Base-by-base conservation (phyloP, 768 basidiomycete species). In the Lactifluus piperatus region DNA sequence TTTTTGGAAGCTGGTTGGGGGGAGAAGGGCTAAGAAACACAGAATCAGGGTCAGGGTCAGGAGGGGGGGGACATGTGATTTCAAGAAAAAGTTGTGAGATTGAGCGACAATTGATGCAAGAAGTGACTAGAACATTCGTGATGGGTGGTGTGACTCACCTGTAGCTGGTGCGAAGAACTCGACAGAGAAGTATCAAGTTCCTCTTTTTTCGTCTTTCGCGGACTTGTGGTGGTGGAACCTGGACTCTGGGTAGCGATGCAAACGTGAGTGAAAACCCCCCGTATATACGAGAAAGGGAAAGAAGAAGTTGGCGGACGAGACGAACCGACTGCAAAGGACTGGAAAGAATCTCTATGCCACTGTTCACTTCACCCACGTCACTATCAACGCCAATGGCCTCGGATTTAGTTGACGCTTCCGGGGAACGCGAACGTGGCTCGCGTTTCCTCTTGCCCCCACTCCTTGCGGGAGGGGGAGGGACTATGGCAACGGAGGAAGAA, bases 281-380 rank as follows among this genome's bases (percentile, higher is more conserved):
- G 18, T 10, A 6, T 1, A 24, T 11, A 4, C 10, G 27, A 27
- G 26, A 47, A 16, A 29, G 11, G 20, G 7, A 5, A 5, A 10
- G 24, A 39, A 26, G 22, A 8, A 16, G n/a, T n/a, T n/a, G n/a
- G n/a, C n/a, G n/a, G n/a, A n/a, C n/a, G 37, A 6, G 41, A 55
- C 58, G 26, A 37, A 60, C 58, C 10, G 48, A 32, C n/a, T 32
- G 48, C 32, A 24, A 56, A 46, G 58, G 52, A 7, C 26, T 26
- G 8, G 58, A 6, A 18, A 51, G 46, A 4, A 62, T 49, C 46
- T 63, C 60, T 18, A 63, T n/a, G 54, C 62, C 62, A 27, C 60
- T 63, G 29, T 34, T 37, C 11, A 4, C 52, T 5, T 20, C 53
- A 11, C 26, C 16, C 24, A 6, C 29, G 5, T 56, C n/a, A n/a